phyloP scores from a whole-genome alignment of 2,329 filamentous ascomycete genomes.

The Colletotrichum horii region DNA sequence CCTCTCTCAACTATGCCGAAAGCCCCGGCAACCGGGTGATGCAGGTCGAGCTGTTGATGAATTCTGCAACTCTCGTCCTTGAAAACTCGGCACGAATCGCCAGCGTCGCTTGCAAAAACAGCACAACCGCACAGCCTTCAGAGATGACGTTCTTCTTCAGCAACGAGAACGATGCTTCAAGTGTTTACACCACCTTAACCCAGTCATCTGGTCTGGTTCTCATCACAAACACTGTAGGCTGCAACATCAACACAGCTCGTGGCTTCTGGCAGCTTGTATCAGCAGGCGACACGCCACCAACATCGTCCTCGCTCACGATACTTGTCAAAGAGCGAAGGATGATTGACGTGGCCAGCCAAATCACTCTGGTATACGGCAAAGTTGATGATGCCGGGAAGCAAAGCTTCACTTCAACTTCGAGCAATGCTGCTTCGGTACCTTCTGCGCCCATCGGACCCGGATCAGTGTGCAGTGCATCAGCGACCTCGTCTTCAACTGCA shows the following conservation, averaged over 20 bases:
- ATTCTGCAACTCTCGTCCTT: neutral
- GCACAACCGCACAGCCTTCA: neutral
- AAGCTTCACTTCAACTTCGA: neutral
- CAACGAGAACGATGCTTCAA: neutral
- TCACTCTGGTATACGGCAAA: neutral
- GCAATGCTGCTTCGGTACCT: neutral
- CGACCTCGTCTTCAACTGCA: neutral
- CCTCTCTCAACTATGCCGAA: neutral
- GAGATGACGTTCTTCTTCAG: neutral
- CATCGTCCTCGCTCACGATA: neutral
- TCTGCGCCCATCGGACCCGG: neutral
- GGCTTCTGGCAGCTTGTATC: neutral
- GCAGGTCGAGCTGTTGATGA: neutral
- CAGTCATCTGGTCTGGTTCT: neutral
- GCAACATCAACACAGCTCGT: neutral
- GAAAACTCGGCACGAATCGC: neutral
- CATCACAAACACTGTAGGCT: neutral
- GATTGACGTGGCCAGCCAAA: neutral
- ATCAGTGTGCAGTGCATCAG: neutral
- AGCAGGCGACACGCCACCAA: neutral
- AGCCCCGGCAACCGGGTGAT: neutral
- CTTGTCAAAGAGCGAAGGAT: neutral
- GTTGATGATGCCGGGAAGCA: neutral
- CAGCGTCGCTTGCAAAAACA: neutral
- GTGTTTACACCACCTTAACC: neutral